Conservation (phyloP, 2,329 filamentous ascomycete species). For the Diaporthe ilicicola region DNA sequence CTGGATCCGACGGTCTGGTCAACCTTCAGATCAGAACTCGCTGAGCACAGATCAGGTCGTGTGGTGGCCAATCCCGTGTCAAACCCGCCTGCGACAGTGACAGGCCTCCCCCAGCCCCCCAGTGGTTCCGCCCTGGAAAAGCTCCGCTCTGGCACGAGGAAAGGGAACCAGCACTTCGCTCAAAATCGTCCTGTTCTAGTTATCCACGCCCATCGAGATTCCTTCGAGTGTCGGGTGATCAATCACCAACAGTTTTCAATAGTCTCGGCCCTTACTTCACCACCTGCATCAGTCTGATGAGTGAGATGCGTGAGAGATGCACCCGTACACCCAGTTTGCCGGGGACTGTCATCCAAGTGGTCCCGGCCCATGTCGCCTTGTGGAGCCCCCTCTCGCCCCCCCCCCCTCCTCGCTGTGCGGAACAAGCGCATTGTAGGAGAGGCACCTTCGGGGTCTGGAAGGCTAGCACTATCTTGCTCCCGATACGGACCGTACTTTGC, state of each 20-base stretch:
- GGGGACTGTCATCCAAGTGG: constrained; percentile 31
- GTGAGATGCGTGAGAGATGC: constrained; percentile 34
- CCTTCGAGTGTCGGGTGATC: constrained; percentile 30
- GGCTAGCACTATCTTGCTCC: constrained; percentile 21
- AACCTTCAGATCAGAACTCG: constrained; percentile 24
- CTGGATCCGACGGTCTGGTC: constrained; percentile 27
- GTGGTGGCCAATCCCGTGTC: constrained; percentile 28
- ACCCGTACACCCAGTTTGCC: constrained; percentile 33
- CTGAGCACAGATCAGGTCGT: constrained; percentile 23
- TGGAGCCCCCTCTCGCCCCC: constrained; percentile 32
- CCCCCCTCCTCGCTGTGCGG: constrained; percentile 28
- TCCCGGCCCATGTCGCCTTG: constrained; percentile 30
- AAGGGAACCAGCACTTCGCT: constrained; percentile 24
- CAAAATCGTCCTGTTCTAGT: constrained; percentile 19
- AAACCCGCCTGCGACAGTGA: constrained; percentile 17
- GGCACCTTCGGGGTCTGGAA: background rate
- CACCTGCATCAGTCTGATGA: constrained; percentile 33
- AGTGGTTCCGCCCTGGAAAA: constrained; percentile 19
- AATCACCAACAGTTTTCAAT: constrained; percentile 30
- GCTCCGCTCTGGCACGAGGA: constrained; percentile 26
- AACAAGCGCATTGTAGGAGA: constrained; percentile 31
- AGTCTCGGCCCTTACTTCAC: constrained; percentile 33
- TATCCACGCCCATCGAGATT: constrained; percentile 20
- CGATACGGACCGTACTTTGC: background rate
- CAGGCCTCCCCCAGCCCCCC: constrained; percentile 30